phyloP scores from a whole-genome alignment of 495 filamentous ascomycete species.

The Penicillium fimorum region DNA sequence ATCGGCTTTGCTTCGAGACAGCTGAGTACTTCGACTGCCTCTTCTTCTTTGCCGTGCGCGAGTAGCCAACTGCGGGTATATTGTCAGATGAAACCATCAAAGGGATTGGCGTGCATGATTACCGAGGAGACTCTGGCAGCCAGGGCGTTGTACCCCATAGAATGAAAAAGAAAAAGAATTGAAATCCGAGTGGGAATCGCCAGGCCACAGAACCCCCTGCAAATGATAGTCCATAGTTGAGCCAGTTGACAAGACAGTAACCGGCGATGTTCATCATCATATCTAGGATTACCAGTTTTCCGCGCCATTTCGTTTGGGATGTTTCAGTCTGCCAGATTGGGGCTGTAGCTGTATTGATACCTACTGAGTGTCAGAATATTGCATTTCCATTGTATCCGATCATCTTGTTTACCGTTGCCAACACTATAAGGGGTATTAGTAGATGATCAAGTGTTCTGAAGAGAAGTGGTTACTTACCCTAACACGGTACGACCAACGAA shows the following conservation, averaged over 20 bases:
- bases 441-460: not conserved
- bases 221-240: slow-evolving; percentile 57
- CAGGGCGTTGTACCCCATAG: slow-evolving; percentile 50
- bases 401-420: slow-evolving; percentile 55
- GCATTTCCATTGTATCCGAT: not conserved
- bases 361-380: not conserved
- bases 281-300: slow-evolving; percentile 60
- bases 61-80: slow-evolving; percentile 44
- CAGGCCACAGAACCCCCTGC: slow-evolving; percentile 44
- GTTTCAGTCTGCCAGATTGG: slow-evolving; percentile 68
- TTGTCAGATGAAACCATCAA: slow-evolving; percentile 26
- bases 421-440: slow-evolving; percentile 31
- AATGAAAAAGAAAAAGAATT: slow-evolving; percentile 53
- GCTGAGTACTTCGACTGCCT: slow-evolving; percentile 50
- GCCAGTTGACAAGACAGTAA: slow-evolving; percentile 54
- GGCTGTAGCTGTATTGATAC: slow-evolving; percentile 60
- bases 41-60: slow-evolving; percentile 39
- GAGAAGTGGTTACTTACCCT: slow-evolving; percentile 22
- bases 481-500: slow-evolving; percentile 59
- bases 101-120: slow-evolving; percentile 8
- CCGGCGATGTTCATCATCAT: slow-evolving; percentile 61
- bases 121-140: slow-evolving; percentile 56
- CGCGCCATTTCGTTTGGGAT: slow-evolving; percentile 56
- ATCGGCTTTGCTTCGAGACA: slow-evolving; percentile 45
- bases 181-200: slow-evolving; percentile 53